Evolutionary conservation across 305 asterid genomes (phyloP).

Genomic region (Fraxinus albicans): DNA sequence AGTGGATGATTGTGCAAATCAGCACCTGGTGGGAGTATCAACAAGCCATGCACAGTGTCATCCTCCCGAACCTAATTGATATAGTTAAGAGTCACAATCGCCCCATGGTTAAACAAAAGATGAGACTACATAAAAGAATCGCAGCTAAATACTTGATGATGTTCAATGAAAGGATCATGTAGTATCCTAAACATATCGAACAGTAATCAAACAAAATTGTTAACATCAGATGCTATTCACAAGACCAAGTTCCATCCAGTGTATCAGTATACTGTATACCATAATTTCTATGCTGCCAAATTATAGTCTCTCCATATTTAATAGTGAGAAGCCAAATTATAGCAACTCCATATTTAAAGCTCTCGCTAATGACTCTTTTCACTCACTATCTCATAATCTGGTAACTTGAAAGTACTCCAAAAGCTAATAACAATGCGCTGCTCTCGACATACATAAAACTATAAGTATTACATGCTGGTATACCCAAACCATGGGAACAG

Average conservation of each 20-base stretch:
- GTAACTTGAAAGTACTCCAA: not conserved
- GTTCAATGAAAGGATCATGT: not conserved
- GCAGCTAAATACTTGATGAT: not conserved
- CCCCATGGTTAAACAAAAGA: not conserved
- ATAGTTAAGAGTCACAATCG: slow-evolving; percentile 16
- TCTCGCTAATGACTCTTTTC: not conserved
- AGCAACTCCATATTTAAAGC: not conserved
- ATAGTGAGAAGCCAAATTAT: no score
- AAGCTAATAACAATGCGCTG: not conserved
- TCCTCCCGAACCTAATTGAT: slow-evolving; percentile 64
- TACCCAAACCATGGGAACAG: not conserved
- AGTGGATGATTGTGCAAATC: slow-evolving; percentile 90
- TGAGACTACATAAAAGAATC: not conserved
- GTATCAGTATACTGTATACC: not conserved
- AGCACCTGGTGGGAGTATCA: slow-evolving; percentile 79
- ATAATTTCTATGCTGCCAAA: not conserved
- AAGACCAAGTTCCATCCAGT: not conserved
- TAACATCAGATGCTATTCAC: not conserved
- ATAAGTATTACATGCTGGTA: not conserved
- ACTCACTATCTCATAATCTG: not conserved
- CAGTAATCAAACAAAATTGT: not conserved
- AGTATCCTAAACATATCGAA: not conserved
- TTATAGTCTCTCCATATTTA: not conserved
- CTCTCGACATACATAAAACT: not conserved
- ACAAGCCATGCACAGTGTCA: slow-evolving; percentile 70